A percentile compares a stretch with the other conserved stretches of the same genome.
phyloP scores from a whole-genome alignment of 768 basidiomycete genomes.

The Neoboletus subvelutipes region DNA sequence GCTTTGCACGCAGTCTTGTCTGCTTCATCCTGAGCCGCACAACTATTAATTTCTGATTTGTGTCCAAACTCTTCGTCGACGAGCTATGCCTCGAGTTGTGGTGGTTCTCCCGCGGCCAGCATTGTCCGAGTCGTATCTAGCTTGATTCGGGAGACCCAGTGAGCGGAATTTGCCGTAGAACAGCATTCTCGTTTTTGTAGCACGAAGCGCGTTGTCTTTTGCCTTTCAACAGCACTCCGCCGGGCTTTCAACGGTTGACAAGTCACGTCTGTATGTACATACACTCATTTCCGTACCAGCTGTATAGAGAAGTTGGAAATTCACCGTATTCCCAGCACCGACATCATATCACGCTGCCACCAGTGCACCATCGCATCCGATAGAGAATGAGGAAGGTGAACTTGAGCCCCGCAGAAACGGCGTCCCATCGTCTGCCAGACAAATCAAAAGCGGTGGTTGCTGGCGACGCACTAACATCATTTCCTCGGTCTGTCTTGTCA shows the following conservation, averaged over 20 bases:
- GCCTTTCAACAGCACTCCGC: not conserved
- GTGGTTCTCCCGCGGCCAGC: not conserved
- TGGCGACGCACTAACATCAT: not conserved
- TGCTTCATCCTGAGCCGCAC: not conserved
- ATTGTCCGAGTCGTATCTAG: not conserved
- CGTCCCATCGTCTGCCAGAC: not conserved
- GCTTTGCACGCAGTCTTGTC: not conserved
- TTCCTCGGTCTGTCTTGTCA: not conserved
- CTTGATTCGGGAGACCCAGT: not conserved
- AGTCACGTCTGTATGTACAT: no score
- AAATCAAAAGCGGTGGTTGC: not conserved
- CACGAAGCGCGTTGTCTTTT: not conserved
- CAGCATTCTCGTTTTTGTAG: not conserved
- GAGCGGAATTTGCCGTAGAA: not conserved
- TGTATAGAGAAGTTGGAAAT: not conserved
- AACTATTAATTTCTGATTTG: no score
- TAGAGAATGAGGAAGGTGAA: not conserved
- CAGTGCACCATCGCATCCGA: not conserved
- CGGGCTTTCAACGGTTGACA: not conserved
- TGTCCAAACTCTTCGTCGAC: not conserved
- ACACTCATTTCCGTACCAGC: not conserved
- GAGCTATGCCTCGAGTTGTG: not conserved
- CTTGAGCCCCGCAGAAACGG: no score
- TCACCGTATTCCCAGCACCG: not conserved
- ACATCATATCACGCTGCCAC: not conserved